Evolutionary conservation across 257 asterid species (phyloP).

Genomic region (Jaltomata sinuosa): DNA sequence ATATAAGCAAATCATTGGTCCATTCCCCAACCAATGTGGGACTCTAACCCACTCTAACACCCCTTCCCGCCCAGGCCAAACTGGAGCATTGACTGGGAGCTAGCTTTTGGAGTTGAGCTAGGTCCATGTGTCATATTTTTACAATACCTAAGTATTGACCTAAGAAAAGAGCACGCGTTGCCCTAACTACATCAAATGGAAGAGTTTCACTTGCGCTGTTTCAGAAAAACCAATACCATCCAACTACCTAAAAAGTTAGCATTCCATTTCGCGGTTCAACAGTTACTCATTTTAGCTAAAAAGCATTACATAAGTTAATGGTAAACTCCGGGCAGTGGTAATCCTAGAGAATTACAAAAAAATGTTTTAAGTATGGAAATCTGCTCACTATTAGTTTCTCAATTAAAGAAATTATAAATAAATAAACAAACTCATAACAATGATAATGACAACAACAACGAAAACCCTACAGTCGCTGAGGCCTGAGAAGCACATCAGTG

Average conservation of each 20-base stretch:
- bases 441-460: not conserved
- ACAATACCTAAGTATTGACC: not conserved
- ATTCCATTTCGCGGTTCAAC: not conserved
- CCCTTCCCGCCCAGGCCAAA: no score
- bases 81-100: no score
- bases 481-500: not conserved
- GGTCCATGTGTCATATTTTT: no score
- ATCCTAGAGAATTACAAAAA: not conserved
- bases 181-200: not conserved
- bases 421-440: not conserved
- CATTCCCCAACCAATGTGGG: no score
- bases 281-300: not conserved
- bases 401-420: not conserved
- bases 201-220: not conserved
- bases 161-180: not conserved
- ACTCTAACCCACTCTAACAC: no score
- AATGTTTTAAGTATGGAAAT: not conserved
- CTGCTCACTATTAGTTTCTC: not conserved
- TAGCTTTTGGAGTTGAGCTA: no score
- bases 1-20: no score
- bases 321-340: not conserved
- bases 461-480: not conserved
- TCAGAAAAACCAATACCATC: not conserved
- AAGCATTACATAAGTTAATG: not conserved
- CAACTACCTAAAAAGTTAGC: not conserved